phyloP scores from a whole-genome alignment of 1,284 basidiomycete genomes.

The Vanrija humicola region DNA sequence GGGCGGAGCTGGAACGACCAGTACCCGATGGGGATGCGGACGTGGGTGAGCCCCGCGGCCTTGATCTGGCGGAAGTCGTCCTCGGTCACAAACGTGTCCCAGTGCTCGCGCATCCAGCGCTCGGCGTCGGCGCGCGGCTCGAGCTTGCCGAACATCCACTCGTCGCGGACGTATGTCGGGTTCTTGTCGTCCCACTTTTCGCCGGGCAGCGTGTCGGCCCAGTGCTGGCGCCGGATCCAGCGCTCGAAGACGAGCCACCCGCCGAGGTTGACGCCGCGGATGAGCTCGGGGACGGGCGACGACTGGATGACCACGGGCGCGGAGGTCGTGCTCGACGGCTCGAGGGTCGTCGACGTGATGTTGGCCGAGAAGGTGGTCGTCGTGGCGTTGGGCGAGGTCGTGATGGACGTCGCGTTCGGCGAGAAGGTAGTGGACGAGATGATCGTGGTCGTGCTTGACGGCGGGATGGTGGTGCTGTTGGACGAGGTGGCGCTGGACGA shows the following conservation, averaged over 20 bases:
- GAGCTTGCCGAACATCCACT: constrained; percentile 57
- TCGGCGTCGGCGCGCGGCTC: constrained; percentile 15
- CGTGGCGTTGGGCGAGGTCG: too few species aligned
- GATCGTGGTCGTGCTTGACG: too few species aligned
- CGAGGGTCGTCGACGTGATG: neutral
- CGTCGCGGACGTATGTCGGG: constrained; percentile 60
- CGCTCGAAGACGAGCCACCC: constrained; percentile 27
- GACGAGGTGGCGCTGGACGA: too few species aligned
- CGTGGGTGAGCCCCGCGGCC: constrained; percentile 35
- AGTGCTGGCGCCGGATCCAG: constrained; percentile 8
- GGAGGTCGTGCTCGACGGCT: too few species aligned
- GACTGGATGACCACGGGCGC: too few species aligned
- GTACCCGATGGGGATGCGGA: constrained; percentile 40
- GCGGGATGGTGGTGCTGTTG: too few species aligned
- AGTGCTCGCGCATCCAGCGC: constrained; percentile 28
- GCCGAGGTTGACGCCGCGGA: constrained; percentile 29
- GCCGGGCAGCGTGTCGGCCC: too few species aligned
- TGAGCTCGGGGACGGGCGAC: neutral
- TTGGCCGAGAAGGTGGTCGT: too few species aligned
- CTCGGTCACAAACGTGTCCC: constrained; percentile 44
- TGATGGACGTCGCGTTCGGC: too few species aligned
- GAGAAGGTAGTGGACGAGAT: too few species aligned
- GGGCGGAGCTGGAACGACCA: constrained; percentile 21
- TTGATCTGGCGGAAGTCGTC: constrained; percentile 46
- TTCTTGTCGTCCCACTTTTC: constrained; percentile 56